Evolutionary conservation across 495 filamentous ascomycete genomes (phyloP), one percentile per base, ranked within the genome.

Genomic region (Penicillium odoratum): DNA sequence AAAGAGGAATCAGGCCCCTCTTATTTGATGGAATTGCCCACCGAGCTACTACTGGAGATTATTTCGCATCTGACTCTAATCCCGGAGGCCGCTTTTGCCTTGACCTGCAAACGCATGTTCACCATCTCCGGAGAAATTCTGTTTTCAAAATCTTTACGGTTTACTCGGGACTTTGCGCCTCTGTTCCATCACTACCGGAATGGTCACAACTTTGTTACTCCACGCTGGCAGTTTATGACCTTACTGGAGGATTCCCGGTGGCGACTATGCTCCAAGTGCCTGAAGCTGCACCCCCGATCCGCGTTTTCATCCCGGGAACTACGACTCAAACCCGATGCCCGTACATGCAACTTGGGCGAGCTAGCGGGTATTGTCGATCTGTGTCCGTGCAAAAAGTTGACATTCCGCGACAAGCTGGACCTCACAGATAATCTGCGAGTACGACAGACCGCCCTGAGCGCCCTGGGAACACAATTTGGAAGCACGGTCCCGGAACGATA

Each of bases 361-460:
- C 53, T 71, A 15, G 75, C 75, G 7, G 77, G 77, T 5, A 66
- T 79, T 33, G 74, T 79, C 38, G 77, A 79, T 43, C 44, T 79
- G 18, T 79, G 77, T 38, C 77, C 77, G 16, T 79, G 77, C 73
- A 76, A 72, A 48, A 79, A 79, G 55, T 45, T 79, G 48, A 79
- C 77, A 0, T 79, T 74, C 63, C 70, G 67, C 2, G 75, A 77
- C 53, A 79, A 73, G 56, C 49, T 71, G 30, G 71, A 78, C 25
- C 65, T 79, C 6, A 48, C 70, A 15, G 68, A 76, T 15, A 63
- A 73, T 9, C 55, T 79, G 18, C 65, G 66, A 18, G 51, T 72
- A 16, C 69, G 77, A 6, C 64, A 69, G 53, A 66, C 67, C 31
- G 62, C 74, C 0, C 51, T 75, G 8, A 42, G 59, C 16, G 58